Conservation (phyloP, 2,329 filamentous ascomycete genomes). For the Lachnellula cervina region DNA sequence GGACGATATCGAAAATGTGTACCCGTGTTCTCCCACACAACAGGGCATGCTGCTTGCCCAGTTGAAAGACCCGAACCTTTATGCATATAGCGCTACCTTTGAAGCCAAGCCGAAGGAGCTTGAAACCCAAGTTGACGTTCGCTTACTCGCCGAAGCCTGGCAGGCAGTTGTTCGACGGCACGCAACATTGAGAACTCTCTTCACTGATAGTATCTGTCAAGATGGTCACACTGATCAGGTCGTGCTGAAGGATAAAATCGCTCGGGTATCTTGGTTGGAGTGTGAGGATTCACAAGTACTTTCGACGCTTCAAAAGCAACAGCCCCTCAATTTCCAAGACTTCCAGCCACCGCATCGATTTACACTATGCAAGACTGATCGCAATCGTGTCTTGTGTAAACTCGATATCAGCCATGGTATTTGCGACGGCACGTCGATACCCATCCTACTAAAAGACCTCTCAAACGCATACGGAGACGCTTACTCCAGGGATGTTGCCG, state of each 20-base stretch:
- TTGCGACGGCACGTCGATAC: slow-evolving; percentile 47
- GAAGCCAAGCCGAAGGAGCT: neutral
- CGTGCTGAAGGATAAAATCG: slow-evolving; percentile 21
- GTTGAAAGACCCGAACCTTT: slow-evolving; percentile 2
- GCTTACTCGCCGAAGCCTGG: slow-evolving; percentile 20
- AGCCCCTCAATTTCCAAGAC: neutral
- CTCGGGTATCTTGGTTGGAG: slow-evolving; percentile 5
- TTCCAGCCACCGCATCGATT: slow-evolving; percentile 40
- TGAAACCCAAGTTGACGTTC: slow-evolving; percentile 10
- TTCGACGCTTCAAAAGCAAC: neutral
- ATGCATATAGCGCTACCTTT: slow-evolving; percentile 1
- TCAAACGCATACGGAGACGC: neutral
- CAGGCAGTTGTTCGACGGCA: slow-evolving; percentile 14
- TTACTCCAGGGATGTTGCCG: neutral
- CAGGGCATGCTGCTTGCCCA: slow-evolving; percentile 16
- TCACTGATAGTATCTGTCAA: slow-evolving; percentile 19
- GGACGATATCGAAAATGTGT: slow-evolving; percentile 15
- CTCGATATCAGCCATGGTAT: slow-evolving; percentile 48
- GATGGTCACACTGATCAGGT: slow-evolving; percentile 24
- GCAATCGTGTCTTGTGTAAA: slow-evolving; percentile 37
- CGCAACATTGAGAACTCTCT: slow-evolving; percentile 14
- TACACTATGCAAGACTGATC: slow-evolving; percentile 39
- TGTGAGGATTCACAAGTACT: slow-evolving; percentile 36
- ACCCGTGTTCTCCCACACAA: slow-evolving; percentile 18
- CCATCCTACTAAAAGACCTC: slow-evolving; percentile 29